Base-by-base conservation (phyloP, 257 asterid genomes). In the Misopates orontium region DNA sequence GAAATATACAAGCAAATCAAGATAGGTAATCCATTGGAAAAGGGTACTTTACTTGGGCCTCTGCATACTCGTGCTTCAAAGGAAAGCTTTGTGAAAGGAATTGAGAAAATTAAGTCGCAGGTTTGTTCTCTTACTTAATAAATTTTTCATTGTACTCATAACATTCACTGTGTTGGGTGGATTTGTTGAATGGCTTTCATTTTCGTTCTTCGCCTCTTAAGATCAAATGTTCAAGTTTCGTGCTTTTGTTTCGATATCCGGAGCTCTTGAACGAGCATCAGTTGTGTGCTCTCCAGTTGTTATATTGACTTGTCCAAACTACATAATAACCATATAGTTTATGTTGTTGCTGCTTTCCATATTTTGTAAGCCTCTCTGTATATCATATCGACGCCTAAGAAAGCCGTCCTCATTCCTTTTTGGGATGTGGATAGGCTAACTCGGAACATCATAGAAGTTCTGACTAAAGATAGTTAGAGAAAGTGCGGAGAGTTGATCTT, bases 31-130 rank as follows among this genome's bases (percentile, higher is more conserved):
- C 99, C 96, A 11, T 76, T 94, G 60, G 99, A 85, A 81, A 88
- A 82, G 74, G 95, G 96, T 64, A 82, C 82, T 64, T 84, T 94
- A 63, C 95, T 91, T 60, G 99, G 98, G 75, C 99, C 99, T 36
- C 81, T 94, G 62, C 99, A 94, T 74, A 88, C 96, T 49, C 86
- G 67, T 60, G 64, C 75, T 36, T 90, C 95, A 17, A 75, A 76
- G 85, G 90, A 90, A 66, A 86, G 78, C 67, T 94, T 88, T 60
- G 91, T 78, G 58, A 85, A 83, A 69, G 99, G 99, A 65, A 81
- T 94, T 32, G 74, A 80, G 76, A 81, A 25, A 65, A 94, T 94
- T 75, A 85, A 82, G 68, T 82, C 96, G 72, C 96, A 94, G 96
- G 99, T 85, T 65, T 42, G 71, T 74, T 56, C 60, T 45, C 31